Conservation (phyloP, 441 rosid species). For the Metrosideros polymorpha region DNA sequence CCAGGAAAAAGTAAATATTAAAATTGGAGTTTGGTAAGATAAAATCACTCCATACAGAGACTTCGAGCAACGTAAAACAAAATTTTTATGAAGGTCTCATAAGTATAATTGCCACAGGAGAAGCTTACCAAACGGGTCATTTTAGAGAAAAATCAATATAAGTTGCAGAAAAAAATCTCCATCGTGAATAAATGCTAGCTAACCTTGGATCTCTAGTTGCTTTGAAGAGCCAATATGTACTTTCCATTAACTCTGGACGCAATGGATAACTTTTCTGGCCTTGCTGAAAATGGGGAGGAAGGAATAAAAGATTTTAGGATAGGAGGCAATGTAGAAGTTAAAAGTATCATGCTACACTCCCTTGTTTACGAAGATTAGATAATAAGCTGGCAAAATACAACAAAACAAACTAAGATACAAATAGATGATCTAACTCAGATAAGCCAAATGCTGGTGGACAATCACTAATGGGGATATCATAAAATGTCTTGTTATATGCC, state of each 20-base stretch:
- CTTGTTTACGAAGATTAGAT: not conserved
- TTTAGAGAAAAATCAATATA: not conserved
- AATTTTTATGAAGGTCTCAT: not conserved
- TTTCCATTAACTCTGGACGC: slow-evolving; percentile 94
- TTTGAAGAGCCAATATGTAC: slow-evolving; percentile 98
- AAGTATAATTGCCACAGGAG: not conserved
- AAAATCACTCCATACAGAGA: not conserved
- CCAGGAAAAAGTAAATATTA: not conserved
- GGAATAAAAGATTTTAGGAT: not conserved
- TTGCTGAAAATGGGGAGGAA: slow-evolving; percentile 35
- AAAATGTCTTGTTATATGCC: not conserved
- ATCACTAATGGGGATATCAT: not conserved
- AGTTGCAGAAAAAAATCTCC: not conserved
- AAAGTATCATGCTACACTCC: not conserved
- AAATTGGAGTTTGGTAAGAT: not conserved
- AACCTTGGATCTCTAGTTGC: slow-evolving; percentile 95
- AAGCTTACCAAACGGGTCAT: not conserved
- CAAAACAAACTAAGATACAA: not conserved
- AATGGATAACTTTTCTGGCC: slow-evolving; percentile 96
- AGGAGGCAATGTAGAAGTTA: not conserved
- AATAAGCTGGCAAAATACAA: not conserved
- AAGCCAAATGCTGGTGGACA: not conserved
- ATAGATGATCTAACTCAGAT: not conserved
- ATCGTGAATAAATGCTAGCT: slow-evolving; percentile 4
- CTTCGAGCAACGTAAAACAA: not conserved